Evolutionary conservation across 192 early-diverging fungal genomes (phyloP).

Genomic region (Spizellomyces sp.): DNA sequence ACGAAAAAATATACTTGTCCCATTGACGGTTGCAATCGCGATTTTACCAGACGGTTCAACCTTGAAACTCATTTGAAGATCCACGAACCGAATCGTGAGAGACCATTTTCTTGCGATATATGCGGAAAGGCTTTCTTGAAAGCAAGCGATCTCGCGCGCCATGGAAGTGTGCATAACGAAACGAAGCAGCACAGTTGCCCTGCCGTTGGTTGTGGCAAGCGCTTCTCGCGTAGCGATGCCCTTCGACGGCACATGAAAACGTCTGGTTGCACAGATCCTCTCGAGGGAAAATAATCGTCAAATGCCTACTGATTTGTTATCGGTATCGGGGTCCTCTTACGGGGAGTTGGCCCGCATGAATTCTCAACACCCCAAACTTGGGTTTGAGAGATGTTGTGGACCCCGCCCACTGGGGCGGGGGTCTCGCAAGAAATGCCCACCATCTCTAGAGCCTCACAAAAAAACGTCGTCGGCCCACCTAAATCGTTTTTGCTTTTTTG

Average conservation of each 20-base stretch:
- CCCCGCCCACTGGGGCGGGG: too few species aligned
- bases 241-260: constrained; percentile 56
- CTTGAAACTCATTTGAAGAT: constrained; percentile 19
- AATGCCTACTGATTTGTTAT: too few species aligned
- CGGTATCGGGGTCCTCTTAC: too few species aligned
- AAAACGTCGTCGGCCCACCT: too few species aligned
- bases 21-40: constrained; percentile 7
- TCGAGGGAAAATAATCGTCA: not conserved
- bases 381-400: too few species aligned
- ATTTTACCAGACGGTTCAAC: constrained; percentile 27
- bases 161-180: constrained; percentile 60
- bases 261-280: constrained; percentile 14
- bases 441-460: too few species aligned
- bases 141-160: constrained; percentile 69
- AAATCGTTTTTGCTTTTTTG: too few species aligned
- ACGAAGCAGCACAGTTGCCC: constrained; percentile 59
- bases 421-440: too few species aligned
- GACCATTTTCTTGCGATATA: constrained; percentile 9
- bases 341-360: too few species aligned
- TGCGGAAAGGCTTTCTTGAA: constrained; percentile 33
- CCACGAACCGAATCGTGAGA: constrained; percentile 22
- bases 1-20: constrained; percentile 10
- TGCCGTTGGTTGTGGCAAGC: constrained; percentile 45
- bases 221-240: constrained; percentile 68
- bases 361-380: too few species aligned